Percentiles rank a stretch among this genome's conserved stretches.
Conservation (phyloP, 2,329 filamentous ascomycete genomes). For the Cordyceps farinosa region DNA sequence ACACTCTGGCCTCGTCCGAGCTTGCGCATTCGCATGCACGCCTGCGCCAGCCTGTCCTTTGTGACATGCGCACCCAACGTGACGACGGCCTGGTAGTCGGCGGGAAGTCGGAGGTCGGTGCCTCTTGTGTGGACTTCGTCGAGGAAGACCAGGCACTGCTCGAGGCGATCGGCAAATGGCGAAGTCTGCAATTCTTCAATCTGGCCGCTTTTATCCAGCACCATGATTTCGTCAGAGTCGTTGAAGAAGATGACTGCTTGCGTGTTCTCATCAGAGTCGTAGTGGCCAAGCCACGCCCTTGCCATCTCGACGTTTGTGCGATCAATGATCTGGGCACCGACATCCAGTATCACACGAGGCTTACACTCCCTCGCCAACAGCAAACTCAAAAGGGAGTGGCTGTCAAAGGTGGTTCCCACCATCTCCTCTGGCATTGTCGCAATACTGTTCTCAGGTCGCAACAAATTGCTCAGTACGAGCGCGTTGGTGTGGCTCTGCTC, state of each 20-base stretch:
- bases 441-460: conserved; percentile 50
- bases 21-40: conserved; percentile 67
- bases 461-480: conserved; percentile 55
- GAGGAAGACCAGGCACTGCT: conserved; percentile 61
- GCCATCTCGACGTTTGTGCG: conserved; percentile 54
- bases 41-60: conserved; percentile 68
- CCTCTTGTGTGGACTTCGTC: conserved; percentile 70
- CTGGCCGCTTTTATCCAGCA: conserved; percentile 46
- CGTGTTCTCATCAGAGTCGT: background rate
- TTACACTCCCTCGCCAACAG: background rate
- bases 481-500: conserved; percentile 64
- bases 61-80: conserved; percentile 62
- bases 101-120: conserved; percentile 61
- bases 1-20: conserved; percentile 65
- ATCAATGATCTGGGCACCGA: conserved; percentile 67
- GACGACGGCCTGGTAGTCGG: conserved; percentile 58
- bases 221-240: conserved; percentile 50
- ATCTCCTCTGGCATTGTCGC: background rate
- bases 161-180: conserved; percentile 52
- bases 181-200: conserved; percentile 54
- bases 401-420: conserved; percentile 18
- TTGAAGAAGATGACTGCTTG: conserved; percentile 54
- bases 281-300: conserved; percentile 44
- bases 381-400: conserved; percentile 40
- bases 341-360: conserved; percentile 63